Evolutionary conservation across 306 rosid species (phyloP).

Genomic region (Leucaena leucocephala): DNA sequence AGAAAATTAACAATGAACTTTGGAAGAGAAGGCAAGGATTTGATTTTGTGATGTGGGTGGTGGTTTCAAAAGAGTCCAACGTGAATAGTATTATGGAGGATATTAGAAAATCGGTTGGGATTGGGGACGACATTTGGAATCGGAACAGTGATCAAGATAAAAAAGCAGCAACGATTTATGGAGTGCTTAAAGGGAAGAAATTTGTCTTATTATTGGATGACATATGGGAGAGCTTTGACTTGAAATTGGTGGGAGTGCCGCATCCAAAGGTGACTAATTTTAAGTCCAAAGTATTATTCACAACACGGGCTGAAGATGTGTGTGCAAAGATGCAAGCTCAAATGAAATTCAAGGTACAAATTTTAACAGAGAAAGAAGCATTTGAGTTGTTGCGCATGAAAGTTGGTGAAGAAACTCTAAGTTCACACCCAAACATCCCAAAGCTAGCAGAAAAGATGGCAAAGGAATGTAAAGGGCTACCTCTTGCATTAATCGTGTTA

Average conservation of each 20-base stretch:
- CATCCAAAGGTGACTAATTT: neutral
- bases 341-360: neutral
- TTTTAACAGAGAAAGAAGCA: neutral
- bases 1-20: conserved; percentile 6
- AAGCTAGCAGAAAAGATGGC: neutral
- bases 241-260: neutral
- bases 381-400: neutral
- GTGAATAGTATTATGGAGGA: neutral
- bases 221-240: neutral
- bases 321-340: neutral
- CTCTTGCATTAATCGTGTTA: neutral
- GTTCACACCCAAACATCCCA: neutral
- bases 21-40: neutral
- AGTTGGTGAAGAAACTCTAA: conserved; percentile 1
- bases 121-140: neutral
- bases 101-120: neutral
- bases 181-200: neutral
- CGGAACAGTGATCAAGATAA: too few relatives aligned
- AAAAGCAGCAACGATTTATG: neutral
- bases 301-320: neutral
- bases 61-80: neutral
- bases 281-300: neutral
- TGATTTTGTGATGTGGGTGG: neutral
- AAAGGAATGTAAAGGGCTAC: neutral
- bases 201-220: neutral